Evolutionary conservation across 176 grass and related monocot species (phyloP).

Genomic region (Avena eriantha): DNA sequence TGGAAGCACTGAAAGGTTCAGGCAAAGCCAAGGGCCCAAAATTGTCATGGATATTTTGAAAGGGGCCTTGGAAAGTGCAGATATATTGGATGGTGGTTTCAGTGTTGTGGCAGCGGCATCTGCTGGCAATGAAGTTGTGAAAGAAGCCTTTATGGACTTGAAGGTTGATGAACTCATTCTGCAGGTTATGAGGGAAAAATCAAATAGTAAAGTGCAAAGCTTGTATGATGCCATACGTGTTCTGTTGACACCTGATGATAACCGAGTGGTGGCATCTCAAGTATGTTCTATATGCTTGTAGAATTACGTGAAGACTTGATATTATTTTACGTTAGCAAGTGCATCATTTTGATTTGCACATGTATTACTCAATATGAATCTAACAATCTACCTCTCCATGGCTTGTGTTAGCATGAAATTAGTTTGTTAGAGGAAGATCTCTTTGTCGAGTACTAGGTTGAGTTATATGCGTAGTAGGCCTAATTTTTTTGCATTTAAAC

Average conservation of each 20-base stretch:
- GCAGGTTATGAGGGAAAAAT: conserved; percentile 62
- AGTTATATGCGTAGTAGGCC: background rate
- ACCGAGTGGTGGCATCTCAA: conserved; percentile 89
- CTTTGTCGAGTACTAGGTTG: background rate
- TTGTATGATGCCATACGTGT: conserved; percentile 81
- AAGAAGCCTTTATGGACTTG: conserved; percentile 85
- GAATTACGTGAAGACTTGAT: background rate
- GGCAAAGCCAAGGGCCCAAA: conserved; percentile 69
- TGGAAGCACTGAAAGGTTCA: conserved; percentile 72
- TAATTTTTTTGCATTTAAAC: background rate
- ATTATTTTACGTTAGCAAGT: conserved; percentile 26
- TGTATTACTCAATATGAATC: background rate
- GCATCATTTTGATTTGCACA: conserved; percentile 17
- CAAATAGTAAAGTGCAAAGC: conserved; percentile 55
- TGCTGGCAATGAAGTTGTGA: conserved; percentile 92
- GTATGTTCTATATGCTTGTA: conserved; percentile 49
- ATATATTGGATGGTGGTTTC: conserved; percentile 74
- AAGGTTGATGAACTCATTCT: conserved; percentile 82
- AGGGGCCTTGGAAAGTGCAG: conserved; percentile 49
- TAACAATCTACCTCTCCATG: background rate
- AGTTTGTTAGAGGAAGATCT: conserved; percentile 15
- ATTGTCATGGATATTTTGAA: conserved; percentile 72
- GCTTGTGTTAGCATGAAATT: background rate
- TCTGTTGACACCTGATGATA: conserved; percentile 85
- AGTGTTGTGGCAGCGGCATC: conserved; percentile 66